Evolutionary conservation across 2,329 filamentous ascomycete species (phyloP).

Genomic region (Hortaea sp.): DNA sequence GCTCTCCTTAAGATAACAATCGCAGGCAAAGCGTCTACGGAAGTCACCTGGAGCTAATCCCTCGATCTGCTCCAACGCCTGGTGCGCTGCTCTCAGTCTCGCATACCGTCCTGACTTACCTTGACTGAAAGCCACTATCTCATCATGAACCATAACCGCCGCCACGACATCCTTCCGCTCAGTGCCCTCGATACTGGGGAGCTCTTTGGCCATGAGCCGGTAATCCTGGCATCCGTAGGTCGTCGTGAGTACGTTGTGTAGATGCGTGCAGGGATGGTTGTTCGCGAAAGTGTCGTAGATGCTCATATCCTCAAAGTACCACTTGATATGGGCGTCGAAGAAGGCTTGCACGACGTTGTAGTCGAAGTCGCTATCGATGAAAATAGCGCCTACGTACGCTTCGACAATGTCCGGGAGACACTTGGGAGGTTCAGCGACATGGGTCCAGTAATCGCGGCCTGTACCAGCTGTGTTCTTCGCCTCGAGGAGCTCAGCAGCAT

Average conservation of each 20-base stretch:
- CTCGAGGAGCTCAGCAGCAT: constrained; percentile 49
- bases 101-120: constrained; percentile 59
- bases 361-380: constrained; percentile 78
- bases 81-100: constrained; percentile 56
- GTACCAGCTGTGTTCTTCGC: constrained; percentile 40
- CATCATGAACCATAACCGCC: constrained; percentile 65
- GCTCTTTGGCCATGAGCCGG: constrained; percentile 45
- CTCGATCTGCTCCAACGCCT: constrained; percentile 43
- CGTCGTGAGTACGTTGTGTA: constrained; percentile 54
- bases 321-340: constrained; percentile 62
- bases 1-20: constrained; percentile 37
- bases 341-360: constrained; percentile 65
- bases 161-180: constrained; percentile 46
- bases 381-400: constrained; percentile 79
- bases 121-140: constrained; percentile 54
- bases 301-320: constrained; percentile 76
- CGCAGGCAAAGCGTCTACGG: constrained; percentile 49
- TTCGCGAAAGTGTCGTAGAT: constrained; percentile 76
- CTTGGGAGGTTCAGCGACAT: constrained; percentile 57
- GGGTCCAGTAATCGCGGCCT: constrained; percentile 59
- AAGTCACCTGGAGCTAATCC: constrained; percentile 49
- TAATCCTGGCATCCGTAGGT: constrained; percentile 57
- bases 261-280: constrained; percentile 65
- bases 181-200: constrained; percentile 38
- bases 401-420: constrained; percentile 80